phyloP scores from a whole-genome alignment of 2,329 filamentous ascomycete genomes.

The Pseudodiploospora longispora region DNA sequence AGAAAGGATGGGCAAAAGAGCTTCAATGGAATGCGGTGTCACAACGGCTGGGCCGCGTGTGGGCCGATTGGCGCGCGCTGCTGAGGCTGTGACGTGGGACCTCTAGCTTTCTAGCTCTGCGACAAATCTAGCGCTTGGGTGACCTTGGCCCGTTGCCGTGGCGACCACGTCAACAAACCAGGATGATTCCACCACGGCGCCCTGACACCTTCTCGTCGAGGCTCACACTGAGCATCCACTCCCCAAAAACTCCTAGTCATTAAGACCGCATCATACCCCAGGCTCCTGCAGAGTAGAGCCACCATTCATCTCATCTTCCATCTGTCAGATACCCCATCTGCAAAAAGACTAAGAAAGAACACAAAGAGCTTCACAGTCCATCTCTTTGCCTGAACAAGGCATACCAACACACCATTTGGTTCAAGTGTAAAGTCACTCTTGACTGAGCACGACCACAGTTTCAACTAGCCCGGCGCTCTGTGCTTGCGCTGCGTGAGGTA shows the following conservation, averaged over 20 bases:
- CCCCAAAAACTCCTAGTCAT: constrained; percentile 10
- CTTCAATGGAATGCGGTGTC: too few relatives aligned
- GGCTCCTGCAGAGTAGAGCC: constrained; percentile 1
- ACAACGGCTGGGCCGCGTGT: too few relatives aligned
- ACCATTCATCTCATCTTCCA: not conserved
- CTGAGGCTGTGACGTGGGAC: too few relatives aligned
- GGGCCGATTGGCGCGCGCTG: too few relatives aligned
- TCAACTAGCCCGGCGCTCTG: constrained; percentile 63
- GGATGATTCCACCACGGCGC: constrained; percentile 16
- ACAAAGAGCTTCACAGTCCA: constrained; percentile 13
- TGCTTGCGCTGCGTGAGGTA: constrained; percentile 81
- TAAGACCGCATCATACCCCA: constrained; percentile 6
- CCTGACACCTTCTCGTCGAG: constrained; percentile 15
- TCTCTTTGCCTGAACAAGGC: constrained; percentile 26
- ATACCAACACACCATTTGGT: constrained; percentile 10
- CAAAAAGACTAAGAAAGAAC: not conserved
- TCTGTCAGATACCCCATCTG: not conserved
- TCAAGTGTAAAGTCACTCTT: constrained; percentile 30
- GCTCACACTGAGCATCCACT: constrained; percentile 17
- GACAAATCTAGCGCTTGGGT: not conserved
- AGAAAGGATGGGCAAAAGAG: too few relatives aligned
- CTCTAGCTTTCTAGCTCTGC: too few relatives aligned
- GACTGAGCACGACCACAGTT: constrained; percentile 40
- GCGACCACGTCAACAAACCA: constrained; percentile 24
- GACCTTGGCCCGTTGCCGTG: constrained; percentile 20